Base-by-base conservation (phyloP, 2,329 filamentous ascomycete species). In the Aspergillus japonicus region DNA sequence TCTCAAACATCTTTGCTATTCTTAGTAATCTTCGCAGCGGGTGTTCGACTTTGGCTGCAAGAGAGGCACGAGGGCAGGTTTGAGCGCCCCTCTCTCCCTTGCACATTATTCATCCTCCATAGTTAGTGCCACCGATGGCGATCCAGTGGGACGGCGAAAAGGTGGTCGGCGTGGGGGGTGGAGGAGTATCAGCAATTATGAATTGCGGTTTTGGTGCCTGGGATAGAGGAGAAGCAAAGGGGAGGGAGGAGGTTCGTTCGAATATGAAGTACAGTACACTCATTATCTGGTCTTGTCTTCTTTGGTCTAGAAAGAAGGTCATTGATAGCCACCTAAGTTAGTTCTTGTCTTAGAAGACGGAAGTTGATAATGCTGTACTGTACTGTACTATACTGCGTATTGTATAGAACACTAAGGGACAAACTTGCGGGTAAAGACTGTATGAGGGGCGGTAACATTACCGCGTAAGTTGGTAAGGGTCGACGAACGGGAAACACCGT, bases 401-500 rank as follows among this genome's bases (percentile, higher is more conserved):
- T 16, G 33, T 16, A 35, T 10, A 16, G 12, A 12, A 12, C 33
- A 35, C 33, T 10, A 10, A 35, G 2, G 14, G 33, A 16, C 8
- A 5, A 3, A 29, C 33, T 16, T 19, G 50, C 33, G 50, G 42
- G 4, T 47, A 50, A 19, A 42, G 48, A 19, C 44, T 23, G 56
- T 47, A 50, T 44, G 56, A 52, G 47, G 39, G 48, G 51, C 51
- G 47, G 47, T 14, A 29, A 19, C 14, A 54, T 51, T 51, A 35
- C 31, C 35, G 48, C 47, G 48, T 51, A 51, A 39, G 47, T 53
- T 35, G 12, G 24, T 57, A 39, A 31, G 29, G 3, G 3, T 44
- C 53, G 23, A 56, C 55, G 21, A 56, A 60, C 63, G 64, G 62
- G 64, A 66, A 71, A 71, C 69, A 71, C 66, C 62, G 69, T 71